Percentiles rank a stretch among this genome's conserved stretches.
Conservation (phyloP, 805 yeast species). For the Ogataea salicorniae region DNA sequence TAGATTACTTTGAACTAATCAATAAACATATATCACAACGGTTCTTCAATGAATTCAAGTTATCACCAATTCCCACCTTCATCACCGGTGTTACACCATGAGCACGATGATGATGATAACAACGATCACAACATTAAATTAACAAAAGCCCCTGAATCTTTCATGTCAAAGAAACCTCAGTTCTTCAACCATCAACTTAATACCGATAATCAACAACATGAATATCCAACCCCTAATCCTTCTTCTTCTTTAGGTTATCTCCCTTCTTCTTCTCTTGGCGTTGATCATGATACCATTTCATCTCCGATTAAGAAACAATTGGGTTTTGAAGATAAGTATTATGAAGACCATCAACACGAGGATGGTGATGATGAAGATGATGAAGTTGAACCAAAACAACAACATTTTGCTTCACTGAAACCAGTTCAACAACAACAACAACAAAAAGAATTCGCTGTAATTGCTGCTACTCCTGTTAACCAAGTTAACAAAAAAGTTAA, state of each 20-base stretch:
- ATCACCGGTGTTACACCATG: conserved; percentile 25
- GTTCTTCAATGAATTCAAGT: conserved; percentile 1
- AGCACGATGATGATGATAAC: conserved; percentile 6
- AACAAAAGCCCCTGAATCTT: not conserved
- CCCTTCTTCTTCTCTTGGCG: conserved; percentile 13
- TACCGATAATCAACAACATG: conserved; percentile 9
- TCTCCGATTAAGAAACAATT: not conserved
- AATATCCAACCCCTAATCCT: conserved; percentile 71
- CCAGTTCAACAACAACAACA: not conserved
- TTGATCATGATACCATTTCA: not conserved
- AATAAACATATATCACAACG: not conserved
- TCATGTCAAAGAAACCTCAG: not conserved
- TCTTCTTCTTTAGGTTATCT: conserved; percentile 46
- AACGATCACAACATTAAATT: not conserved
- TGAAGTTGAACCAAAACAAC: no score
- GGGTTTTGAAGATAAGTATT: not conserved
- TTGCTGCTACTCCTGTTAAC: not conserved
- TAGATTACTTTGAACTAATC: not conserved
- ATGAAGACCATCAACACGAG: not conserved
- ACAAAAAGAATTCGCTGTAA: not conserved
- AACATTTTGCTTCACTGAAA: no score
- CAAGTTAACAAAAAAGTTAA: conserved; percentile 3
- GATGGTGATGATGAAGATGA: no score
- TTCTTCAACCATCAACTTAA: not conserved
- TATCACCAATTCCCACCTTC: conserved; percentile 30